phyloP scores from a whole-genome alignment of 2,329 filamentous ascomycete genomes.

The Colletotrichum sp. region DNA sequence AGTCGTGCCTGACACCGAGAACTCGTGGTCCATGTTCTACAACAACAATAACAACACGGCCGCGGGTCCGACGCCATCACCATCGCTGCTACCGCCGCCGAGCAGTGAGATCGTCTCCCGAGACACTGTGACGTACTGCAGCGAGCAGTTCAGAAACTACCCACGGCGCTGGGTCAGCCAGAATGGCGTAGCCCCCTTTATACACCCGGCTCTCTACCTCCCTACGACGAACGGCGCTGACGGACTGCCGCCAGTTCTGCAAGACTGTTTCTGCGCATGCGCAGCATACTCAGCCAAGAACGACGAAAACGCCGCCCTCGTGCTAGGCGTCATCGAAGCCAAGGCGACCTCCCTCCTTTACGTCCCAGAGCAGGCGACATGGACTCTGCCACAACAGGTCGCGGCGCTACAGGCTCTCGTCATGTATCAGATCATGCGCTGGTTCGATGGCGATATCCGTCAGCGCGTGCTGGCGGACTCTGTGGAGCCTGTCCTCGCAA shows the following conservation, averaged over 20 bases:
- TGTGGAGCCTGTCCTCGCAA: slow-evolving; percentile 18
- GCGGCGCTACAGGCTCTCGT: slow-evolving; percentile 25
- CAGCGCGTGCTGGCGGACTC: slow-evolving; percentile 26
- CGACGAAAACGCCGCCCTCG: slow-evolving; percentile 25
- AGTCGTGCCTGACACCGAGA: slow-evolving; percentile 9
- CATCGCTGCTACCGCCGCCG: neutral
- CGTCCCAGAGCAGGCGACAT: slow-evolving; percentile 18
- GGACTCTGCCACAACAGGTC: slow-evolving; percentile 24
- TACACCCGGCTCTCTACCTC: slow-evolving; percentile 31
- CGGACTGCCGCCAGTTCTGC: slow-evolving; percentile 26
- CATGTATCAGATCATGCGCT: slow-evolving; percentile 28
- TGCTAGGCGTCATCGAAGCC: slow-evolving; percentile 28
- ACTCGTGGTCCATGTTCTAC: slow-evolving; percentile 20
- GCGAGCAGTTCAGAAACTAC: slow-evolving; percentile 24
- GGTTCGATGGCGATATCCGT: slow-evolving; percentile 26
- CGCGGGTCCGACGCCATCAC: slow-evolving; percentile 4
- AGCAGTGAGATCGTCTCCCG: slow-evolving; percentile 2
- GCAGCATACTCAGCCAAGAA: slow-evolving; percentile 29
- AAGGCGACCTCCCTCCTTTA: slow-evolving; percentile 25
- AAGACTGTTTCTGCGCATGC: slow-evolving; percentile 32
- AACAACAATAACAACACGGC: slow-evolving; percentile 3
- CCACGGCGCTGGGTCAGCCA: slow-evolving; percentile 28
- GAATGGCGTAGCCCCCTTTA: slow-evolving; percentile 29
- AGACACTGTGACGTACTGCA: slow-evolving; percentile 21
- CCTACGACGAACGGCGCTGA: slow-evolving; percentile 17